Percentiles rank a stretch among this genome's conserved stretches.
Evolutionary conservation across 257 asterid genomes (phyloP).

Genomic region (Agastache rugosa): DNA sequence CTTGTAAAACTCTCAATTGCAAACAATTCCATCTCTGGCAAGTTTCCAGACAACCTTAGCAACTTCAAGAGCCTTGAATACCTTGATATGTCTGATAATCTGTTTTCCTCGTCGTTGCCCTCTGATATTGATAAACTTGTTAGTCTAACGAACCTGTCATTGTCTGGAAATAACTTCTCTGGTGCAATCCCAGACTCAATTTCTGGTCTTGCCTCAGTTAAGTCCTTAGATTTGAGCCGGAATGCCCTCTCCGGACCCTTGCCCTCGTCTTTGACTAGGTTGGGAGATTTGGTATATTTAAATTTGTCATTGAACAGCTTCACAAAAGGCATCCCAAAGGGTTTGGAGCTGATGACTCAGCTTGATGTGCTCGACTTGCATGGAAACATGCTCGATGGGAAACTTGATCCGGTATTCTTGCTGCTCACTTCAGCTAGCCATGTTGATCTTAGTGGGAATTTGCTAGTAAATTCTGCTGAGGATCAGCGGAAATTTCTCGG

Average conservation of each 20-base stretch:
- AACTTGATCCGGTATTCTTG: slow-evolving; percentile 67
- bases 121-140: slow-evolving; percentile 64
- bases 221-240: slow-evolving; percentile 72
- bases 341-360: slow-evolving; percentile 71
- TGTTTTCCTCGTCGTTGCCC: slow-evolving; percentile 74
- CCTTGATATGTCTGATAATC: slow-evolving; percentile 78
- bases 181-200: slow-evolving; percentile 75
- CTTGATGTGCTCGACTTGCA: slow-evolving; percentile 84
- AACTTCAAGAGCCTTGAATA: slow-evolving; percentile 76
- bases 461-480: slow-evolving; percentile 55
- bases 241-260: slow-evolving; percentile 76
- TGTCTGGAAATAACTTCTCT: slow-evolving; percentile 86
- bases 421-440: slow-evolving; percentile 69
- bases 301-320: slow-evolving; percentile 74
- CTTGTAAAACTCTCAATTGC: slow-evolving; percentile 87
- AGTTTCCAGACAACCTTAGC: slow-evolving; percentile 57
- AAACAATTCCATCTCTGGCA: slow-evolving; percentile 81
- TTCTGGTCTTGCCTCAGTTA: slow-evolving; percentile 65
- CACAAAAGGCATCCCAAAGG: slow-evolving; percentile 71
- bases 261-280: slow-evolving; percentile 61
- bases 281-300: slow-evolving; percentile 66
- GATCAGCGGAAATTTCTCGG: slow-evolving; percentile 52
- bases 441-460: slow-evolving; percentile 86
- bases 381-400: slow-evolving; percentile 85
- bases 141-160: slow-evolving; percentile 68